Evolutionary conservation across 495 filamentous ascomycete genomes (phyloP).

Genomic region (Terfezia claveryi): DNA sequence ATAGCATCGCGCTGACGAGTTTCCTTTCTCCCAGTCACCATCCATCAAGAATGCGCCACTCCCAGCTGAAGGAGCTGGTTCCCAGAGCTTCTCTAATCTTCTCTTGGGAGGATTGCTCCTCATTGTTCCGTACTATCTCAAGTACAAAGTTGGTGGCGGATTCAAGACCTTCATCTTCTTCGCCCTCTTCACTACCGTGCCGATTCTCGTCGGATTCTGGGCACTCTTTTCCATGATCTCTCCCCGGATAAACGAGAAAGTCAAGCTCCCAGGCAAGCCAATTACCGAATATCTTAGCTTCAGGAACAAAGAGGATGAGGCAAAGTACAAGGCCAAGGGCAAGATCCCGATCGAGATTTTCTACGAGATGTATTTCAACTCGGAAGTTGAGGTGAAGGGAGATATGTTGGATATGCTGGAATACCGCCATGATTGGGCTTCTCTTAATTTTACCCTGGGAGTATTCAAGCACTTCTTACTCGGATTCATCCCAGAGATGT

Average conservation of each 20-base stretch:
- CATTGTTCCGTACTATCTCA: conserved; percentile 41
- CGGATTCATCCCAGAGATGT: conserved; percentile 48
- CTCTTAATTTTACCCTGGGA: conserved; percentile 50
- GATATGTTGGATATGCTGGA: conserved; percentile 60
- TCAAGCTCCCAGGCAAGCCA: conserved; percentile 48
- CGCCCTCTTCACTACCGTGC: conserved; percentile 37
- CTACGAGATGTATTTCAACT: conserved; percentile 75
- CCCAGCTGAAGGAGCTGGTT: conserved; percentile 51
- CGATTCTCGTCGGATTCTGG: conserved; percentile 55
- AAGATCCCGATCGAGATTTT: conserved; percentile 77
- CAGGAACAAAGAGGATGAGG: conserved; percentile 47
- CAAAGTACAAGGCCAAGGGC: conserved; percentile 51
- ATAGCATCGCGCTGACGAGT: conserved; percentile 10
- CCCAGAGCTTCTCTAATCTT: conserved; percentile 46
- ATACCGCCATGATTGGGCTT: conserved; percentile 74
- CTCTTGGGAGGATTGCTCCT: conserved; percentile 35
- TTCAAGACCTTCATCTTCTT: conserved; percentile 52
- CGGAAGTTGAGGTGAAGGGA: conserved; percentile 67
- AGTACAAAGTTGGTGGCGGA: conserved; percentile 48
- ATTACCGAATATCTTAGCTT: conserved; percentile 72
- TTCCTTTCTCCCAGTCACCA: conserved; percentile 34
- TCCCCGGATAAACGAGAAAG: conserved; percentile 62
- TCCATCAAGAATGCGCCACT: conserved; percentile 63
- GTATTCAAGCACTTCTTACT: conserved; percentile 51
- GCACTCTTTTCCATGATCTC: conserved; percentile 38